These are phyloP conservation scores for Pyracantha coccinea DNA, from an alignment of 331 rosid genomes.

Conservation along the genomic window DNA sequence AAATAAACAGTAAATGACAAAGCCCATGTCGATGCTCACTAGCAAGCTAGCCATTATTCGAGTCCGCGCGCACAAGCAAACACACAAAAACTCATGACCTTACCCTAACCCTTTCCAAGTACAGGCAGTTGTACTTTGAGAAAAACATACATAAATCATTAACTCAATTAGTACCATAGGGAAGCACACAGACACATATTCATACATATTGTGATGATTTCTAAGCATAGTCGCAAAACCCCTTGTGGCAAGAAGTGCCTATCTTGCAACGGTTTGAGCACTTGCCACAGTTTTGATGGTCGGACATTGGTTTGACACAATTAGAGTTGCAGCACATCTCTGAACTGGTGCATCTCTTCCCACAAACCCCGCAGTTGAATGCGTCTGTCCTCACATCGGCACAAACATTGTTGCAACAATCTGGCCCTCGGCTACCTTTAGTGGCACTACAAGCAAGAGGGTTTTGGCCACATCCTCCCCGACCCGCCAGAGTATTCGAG, in stretches of 20 bases:
- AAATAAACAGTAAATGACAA: too few relatives aligned
- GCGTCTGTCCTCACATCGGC: background rate
- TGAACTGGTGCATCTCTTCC: background rate
- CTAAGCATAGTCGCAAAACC: constrained; percentile 33
- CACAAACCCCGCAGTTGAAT: background rate
- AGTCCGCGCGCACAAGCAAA: too few relatives aligned
- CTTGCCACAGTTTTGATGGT: background rate
- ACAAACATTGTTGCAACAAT: constrained; percentile 21
- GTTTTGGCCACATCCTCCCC: constrained; percentile 20
- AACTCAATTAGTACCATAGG: too few relatives aligned
- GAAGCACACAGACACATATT: too few relatives aligned
- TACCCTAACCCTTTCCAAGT: too few relatives aligned
- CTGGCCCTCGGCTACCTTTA: constrained; percentile 5
- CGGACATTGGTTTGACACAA: constrained; percentile 26
- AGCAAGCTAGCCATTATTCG: too few relatives aligned
- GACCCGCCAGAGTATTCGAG: background rate
- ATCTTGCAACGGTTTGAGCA: constrained; percentile 3
- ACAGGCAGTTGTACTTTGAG: too few relatives aligned
- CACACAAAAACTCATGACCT: too few relatives aligned
- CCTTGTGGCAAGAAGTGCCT: constrained; percentile 9
- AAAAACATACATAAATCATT: too few relatives aligned
- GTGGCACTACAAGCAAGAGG: constrained; percentile 27
- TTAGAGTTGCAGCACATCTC: background rate
- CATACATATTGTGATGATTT: too few relatives aligned
- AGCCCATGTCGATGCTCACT: too few relatives aligned